These are phyloP conservation scores for Alloteropsis semialata DNA, from an alignment of 176 grass and related monocot species.

Conservation along the genomic window DNA sequence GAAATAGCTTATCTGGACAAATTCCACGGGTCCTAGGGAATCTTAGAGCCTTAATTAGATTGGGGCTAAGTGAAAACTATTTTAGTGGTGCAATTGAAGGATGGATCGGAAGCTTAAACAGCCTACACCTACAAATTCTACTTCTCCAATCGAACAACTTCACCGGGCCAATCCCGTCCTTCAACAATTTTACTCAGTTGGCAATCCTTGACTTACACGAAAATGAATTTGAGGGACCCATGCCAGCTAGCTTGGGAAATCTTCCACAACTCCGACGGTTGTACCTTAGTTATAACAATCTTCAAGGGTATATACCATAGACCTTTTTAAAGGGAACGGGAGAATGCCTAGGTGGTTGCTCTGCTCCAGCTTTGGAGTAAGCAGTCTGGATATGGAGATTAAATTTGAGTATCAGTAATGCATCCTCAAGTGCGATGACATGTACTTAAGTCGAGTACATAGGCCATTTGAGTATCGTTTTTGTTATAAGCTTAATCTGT, in stretches of 20 bases:
- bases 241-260: constrained; percentile 19
- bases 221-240: constrained; percentile 7
- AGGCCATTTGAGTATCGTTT: no score
- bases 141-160: constrained; percentile 25
- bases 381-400: no score
- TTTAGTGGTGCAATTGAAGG: constrained; percentile 38
- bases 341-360: no score
- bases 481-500: no score
- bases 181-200: constrained; percentile 29
- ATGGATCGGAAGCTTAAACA: constrained; percentile 7
- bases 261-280: neutral
- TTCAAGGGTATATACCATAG: neutral
- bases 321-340: no score
- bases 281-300: constrained; percentile 38
- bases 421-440: no score
- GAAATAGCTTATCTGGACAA: constrained; percentile 10
- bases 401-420: no score
- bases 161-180: constrained; percentile 10
- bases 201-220: neutral
- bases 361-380: no score
- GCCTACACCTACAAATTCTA: neutral
- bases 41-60: neutral
- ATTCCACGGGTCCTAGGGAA: constrained; percentile 16
- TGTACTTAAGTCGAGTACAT: no score
- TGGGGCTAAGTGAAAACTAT: constrained; percentile 21